Conservation (phyloP, 2,329 filamentous ascomycete species). For the Penicillium sclerotiorum region DNA sequence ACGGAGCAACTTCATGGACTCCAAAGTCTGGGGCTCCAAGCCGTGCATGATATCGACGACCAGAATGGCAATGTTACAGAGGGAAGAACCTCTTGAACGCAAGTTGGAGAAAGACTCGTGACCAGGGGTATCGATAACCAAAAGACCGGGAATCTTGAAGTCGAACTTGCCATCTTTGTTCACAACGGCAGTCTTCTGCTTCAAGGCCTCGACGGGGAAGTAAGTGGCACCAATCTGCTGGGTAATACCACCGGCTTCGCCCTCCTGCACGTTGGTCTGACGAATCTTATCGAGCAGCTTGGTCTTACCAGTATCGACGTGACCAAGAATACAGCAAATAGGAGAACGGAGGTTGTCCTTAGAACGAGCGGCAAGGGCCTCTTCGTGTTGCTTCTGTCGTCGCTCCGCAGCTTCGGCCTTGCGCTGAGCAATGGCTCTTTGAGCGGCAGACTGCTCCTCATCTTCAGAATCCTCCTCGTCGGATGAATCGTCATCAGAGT, state of each 20-base stretch:
- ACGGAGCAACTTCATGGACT: constrained; percentile 92
- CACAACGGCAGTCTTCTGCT: constrained; percentile 89
- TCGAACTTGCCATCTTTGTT: constrained; percentile 89
- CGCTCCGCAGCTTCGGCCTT: constrained; percentile 89
- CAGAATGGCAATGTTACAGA: constrained; percentile 98
- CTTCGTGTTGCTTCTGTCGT: constrained; percentile 86
- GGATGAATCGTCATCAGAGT: constrained; percentile 46
- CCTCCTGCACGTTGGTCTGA: constrained; percentile 97
- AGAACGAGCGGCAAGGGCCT: constrained; percentile 85
- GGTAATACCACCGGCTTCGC: constrained; percentile 98
- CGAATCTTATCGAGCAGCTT: constrained; percentile 98
- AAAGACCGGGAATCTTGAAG: constrained; percentile 94
- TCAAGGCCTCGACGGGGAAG: constrained; percentile 92
- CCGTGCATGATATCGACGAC: constrained; percentile 99
- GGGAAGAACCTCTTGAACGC: constrained; percentile 91
- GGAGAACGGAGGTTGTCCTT: constrained; percentile 94
- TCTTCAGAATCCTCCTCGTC: constrained; percentile 62
- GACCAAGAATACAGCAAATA: constrained; percentile 98
- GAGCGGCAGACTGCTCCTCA: constrained; percentile 71
- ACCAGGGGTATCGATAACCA: constrained; percentile 97
- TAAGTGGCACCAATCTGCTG: constrained; percentile 99
- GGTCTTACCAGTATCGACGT: constrained; percentile 99
- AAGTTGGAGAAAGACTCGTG: constrained; percentile 99
- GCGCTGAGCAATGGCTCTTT: constrained; percentile 71
- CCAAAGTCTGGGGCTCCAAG: constrained; percentile 92